A percentile compares a stretch with the other conserved stretches of the same genome.
These are phyloP conservation scores for Termitomyces sp. DNA, from an alignment of 768 basidiomycete genomes.

Conservation along the genomic window DNA sequence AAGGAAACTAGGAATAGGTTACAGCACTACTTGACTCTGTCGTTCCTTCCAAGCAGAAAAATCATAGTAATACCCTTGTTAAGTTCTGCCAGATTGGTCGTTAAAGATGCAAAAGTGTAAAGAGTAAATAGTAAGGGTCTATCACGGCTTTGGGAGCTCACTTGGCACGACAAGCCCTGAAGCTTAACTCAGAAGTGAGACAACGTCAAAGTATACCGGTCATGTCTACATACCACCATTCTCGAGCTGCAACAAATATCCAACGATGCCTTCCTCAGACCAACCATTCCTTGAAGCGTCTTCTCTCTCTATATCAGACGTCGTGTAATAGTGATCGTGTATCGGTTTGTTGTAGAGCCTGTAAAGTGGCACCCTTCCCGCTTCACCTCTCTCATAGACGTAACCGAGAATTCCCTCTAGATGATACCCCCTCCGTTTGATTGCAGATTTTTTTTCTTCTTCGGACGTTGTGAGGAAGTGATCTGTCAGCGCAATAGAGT, in stretches of 20 bases:
- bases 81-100: neutral
- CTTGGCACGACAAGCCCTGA: conserved; percentile 2
- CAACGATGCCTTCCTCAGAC: conserved; percentile 13
- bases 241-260: conserved; percentile 12
- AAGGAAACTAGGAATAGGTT: no score
- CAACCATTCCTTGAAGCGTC: conserved; percentile 21
- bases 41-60: no score
- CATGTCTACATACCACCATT: conserved; percentile 6
- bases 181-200: conserved; percentile 1
- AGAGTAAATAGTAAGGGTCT: neutral
- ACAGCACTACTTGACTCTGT: no score
- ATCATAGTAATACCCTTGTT: neutral
- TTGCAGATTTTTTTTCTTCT: conserved; percentile 12
- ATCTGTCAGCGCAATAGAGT: conserved; percentile 15
- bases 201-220: neutral
- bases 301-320: conserved; percentile 15
- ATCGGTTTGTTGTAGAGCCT: conserved; percentile 13
- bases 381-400: conserved; percentile 10
- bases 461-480: conserved; percentile 16
- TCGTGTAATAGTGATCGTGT: conserved; percentile 19
- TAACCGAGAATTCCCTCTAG: conserved; percentile 18
- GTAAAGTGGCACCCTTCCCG: conserved; percentile 16
- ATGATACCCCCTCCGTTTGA: conserved; percentile 17
- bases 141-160: neutral
- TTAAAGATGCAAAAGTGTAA: neutral